These are phyloP conservation scores for Hypsizygus ulmarius DNA, from an alignment of 1,284 basidiomycete species.

Conservation along the genomic window DNA sequence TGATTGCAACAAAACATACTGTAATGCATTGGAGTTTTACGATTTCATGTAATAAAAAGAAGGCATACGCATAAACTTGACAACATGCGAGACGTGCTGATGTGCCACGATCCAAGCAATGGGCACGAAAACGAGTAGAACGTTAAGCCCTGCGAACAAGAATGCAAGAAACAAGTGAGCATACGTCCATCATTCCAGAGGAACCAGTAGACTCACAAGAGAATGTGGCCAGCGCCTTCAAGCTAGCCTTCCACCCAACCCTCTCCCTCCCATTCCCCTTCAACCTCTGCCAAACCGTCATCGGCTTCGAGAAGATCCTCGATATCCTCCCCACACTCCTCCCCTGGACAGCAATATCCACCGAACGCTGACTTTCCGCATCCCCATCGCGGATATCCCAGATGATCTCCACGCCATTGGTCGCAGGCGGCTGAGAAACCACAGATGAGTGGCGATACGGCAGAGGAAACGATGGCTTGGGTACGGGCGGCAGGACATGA, in stretches of 20 bases:
- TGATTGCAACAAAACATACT: constrained; percentile 57
- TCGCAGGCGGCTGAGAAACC: constrained; percentile 4
- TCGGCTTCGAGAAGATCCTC: constrained; percentile 8
- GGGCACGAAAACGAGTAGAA: constrained; percentile 57
- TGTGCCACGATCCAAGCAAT: constrained; percentile 48
- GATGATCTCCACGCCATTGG: constrained; percentile 10
- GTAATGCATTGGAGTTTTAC: background rate
- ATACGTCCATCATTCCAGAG: background rate
- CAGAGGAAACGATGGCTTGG: background rate
- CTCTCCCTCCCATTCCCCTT: constrained; percentile 46
- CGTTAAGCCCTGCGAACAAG: constrained; percentile 47
- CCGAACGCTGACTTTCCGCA: constrained; percentile 17
- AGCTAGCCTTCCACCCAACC: constrained; percentile 45
- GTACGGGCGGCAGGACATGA: background rate
- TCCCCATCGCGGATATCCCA: constrained; percentile 14
- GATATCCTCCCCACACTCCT: constrained; percentile 16
- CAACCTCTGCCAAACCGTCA: constrained; percentile 46
- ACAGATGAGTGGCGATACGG: constrained; percentile 14
- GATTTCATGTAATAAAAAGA: background rate
- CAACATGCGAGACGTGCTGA: constrained; percentile 42
- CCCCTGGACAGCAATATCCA: constrained; percentile 9
- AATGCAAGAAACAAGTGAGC: constrained; percentile 4
- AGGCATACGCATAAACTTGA: constrained; percentile 38
- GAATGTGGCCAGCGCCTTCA: constrained; percentile 42
- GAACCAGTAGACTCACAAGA: constrained; percentile 45